Percentiles rank a stretch among this genome's conserved stretches.
Evolutionary conservation across 306 rosid species (phyloP).

Genomic region (Inga leiocalycina): DNA sequence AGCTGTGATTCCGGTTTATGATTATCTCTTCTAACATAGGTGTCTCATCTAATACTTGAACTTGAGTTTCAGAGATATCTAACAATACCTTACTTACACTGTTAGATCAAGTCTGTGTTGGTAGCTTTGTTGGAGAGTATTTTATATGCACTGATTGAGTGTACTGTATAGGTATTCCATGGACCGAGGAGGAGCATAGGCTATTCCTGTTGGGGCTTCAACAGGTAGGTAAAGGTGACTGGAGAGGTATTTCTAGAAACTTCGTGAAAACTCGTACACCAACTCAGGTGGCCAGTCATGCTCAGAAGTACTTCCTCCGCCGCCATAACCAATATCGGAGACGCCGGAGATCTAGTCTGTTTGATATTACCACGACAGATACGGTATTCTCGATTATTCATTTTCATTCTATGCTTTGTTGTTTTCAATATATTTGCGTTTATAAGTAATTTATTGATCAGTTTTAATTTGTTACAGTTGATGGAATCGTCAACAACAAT

Average conservation of each 20-base stretch:
- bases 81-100: too few species aligned
- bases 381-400: conserved; percentile 33
- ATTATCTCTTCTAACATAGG: too few species aligned
- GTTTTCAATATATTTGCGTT: not conserved
- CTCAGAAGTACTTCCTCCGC: conserved; percentile 93
- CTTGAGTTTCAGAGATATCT: too few species aligned
- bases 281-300: conserved; percentile 94
- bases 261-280: conserved; percentile 91
- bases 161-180: conserved; percentile 57
- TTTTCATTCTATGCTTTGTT: not conserved
- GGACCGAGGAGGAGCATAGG: conserved; percentile 93
- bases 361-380: conserved; percentile 89
- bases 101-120: too few species aligned
- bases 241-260: conserved; percentile 96
- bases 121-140: too few species aligned
- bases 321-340: conserved; percentile 72
- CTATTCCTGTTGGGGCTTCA: conserved; percentile 76
- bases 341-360: conserved; percentile 94
- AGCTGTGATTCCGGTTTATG: too few species aligned
- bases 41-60: too few species aligned
- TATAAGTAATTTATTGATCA: not conserved
- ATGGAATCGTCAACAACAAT: conserved; percentile 49
- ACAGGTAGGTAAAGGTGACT: conserved; percentile 87
- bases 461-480: conserved; percentile 31
- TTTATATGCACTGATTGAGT: too few species aligned